Evolutionary conservation across 169 alveolate species (phyloP).

Genomic region (Eimeria necatrix): DNA sequence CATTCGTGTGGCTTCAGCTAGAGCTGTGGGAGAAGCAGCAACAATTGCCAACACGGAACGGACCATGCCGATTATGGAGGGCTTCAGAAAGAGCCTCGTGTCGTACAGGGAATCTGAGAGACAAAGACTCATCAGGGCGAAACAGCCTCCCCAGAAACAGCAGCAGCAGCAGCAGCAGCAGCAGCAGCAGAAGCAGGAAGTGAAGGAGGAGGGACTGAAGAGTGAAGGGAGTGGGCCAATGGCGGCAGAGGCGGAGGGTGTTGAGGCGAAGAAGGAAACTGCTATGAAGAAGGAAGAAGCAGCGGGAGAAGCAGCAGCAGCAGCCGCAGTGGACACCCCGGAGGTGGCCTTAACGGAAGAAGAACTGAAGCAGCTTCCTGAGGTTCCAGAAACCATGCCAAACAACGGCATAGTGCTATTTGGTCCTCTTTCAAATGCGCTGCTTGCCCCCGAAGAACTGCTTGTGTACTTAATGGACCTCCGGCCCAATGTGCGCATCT

Average conservation of each 20-base stretch:
- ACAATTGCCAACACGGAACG: not conserved
- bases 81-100: conserved; percentile 25
- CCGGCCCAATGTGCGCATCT: conserved; percentile 17
- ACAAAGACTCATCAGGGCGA: not conserved
- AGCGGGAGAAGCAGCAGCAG: conserved; percentile 4
- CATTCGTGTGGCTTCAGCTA: not conserved
- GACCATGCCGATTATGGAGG: conserved; percentile 14
- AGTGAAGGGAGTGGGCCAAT: not conserved
- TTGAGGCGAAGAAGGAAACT: not conserved
- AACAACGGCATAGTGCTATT: conserved; percentile 59
- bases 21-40: conserved; percentile 12
- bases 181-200: conserved; percentile 34
- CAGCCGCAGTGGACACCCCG: not conserved
- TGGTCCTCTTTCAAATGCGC: conserved; percentile 66
- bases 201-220: not conserved
- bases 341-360: conserved; percentile 18
- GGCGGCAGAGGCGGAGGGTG: conserved; percentile 1
- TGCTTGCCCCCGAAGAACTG: conserved; percentile 75
- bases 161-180: conserved; percentile 44
- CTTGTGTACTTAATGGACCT: conserved; percentile 29
- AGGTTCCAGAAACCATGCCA: conserved; percentile 51
- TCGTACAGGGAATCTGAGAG: not conserved
- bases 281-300: not conserved
- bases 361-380: conserved; percentile 33
- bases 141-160: not conserved